These are phyloP conservation scores for Syzygium aromaticum DNA, from an alignment of 345 rosid species.

Conservation along the genomic window DNA sequence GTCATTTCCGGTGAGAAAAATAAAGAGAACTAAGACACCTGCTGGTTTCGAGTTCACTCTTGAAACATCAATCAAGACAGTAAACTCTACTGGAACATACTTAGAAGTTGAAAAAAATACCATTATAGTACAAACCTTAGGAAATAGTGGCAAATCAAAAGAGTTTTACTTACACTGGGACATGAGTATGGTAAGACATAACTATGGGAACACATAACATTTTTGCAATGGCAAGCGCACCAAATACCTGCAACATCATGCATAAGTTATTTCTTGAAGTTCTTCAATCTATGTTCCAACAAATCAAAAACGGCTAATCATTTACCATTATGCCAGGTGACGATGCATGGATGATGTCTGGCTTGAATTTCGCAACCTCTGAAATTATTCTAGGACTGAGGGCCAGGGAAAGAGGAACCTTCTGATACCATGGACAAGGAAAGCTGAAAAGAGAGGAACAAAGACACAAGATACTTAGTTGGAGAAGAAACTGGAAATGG, in stretches of 20 bases:
- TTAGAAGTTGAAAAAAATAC: not conserved
- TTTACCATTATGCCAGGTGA: constrained; percentile 96
- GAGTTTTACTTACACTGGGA: constrained; percentile 78
- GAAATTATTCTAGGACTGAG: constrained; percentile 97
- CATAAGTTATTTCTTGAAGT: not conserved
- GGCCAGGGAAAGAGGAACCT: constrained; percentile 92
- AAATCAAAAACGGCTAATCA: not conserved
- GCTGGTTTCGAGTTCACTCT: not conserved
- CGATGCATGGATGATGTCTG: constrained; percentile 98
- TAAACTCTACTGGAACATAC: not conserved
- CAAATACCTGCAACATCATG: constrained; percentile 59
- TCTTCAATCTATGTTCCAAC: not conserved
- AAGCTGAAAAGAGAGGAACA: constrained; percentile 43
- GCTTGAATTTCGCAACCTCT: constrained; percentile 90
- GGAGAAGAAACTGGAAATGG: not conserved
- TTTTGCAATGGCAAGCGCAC: constrained; percentile 86
- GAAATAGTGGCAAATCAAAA: not conserved
- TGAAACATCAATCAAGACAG: not conserved
- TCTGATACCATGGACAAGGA: constrained; percentile 91
- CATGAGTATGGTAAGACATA: constrained; percentile 99
- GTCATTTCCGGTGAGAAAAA: not conserved
- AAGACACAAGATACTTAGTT: not conserved
- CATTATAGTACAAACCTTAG: not conserved
- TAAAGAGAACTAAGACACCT: not conserved
- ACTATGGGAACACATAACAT: constrained; percentile 86